Evolutionary conservation across 208 protist genomes (phyloP), one percentile per base, ranked within the genome.

Genomic region (Leishmania braziliensis): DNA sequence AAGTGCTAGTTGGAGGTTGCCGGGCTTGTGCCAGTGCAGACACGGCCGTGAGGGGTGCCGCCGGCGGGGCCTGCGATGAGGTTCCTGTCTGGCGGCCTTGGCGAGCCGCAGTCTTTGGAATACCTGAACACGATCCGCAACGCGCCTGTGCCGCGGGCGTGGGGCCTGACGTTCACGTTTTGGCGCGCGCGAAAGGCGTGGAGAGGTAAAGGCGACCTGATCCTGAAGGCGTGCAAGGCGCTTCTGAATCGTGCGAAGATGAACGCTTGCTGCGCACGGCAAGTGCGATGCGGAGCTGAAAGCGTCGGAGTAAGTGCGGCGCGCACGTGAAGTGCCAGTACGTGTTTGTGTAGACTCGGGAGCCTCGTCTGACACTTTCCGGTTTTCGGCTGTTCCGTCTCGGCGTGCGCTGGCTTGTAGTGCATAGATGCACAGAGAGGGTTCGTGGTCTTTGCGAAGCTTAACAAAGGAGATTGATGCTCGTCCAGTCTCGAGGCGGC

Each of bases 121-220:
- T 97, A 99, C 90, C 92, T 99, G 51, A 98, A 99, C 90, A 98
- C 95, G 33, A 99, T 99, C 50, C 99, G 99, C 94, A 75, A 69
- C 63, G 46, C 51, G 50, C 75, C 84, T 10, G 82, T 70, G 63
- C 65, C 77, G 46, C 90, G 90, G 51, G 97, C 97, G 73, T 99
- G 98, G 98, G 77, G 82, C 46, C 77, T 99, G 51, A 94, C 90
- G 74, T 99, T 99, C 91, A 98, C 95, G 51, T 99, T 98, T 81
- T 97, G 93, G 84, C 86, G 71, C 92, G 93, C 63, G 87, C 88
- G 70, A 46, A 46, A 46, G 43, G 0, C 43, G 43, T 46, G 43
- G 43, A 46, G 3, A 46, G 43, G 43, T 46, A 46, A 46, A 46
- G 43, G 43, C 58, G 58, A 66, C 50, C 76, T 78, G 56, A 77